Conservation (phyloP, 805 yeast species). For the Tetrapisispora namnaoensis region DNA sequence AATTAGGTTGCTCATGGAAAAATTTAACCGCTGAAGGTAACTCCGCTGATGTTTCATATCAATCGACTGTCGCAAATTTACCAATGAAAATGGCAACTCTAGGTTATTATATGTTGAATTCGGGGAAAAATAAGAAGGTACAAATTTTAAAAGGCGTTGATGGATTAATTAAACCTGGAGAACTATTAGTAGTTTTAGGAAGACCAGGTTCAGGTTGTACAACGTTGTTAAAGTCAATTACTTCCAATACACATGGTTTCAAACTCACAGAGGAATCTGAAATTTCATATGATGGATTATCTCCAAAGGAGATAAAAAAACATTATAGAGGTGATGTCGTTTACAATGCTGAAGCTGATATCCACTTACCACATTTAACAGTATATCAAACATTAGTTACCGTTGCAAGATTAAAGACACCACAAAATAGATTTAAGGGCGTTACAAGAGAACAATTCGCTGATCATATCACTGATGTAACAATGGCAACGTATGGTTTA, state of each 20-base stretch:
- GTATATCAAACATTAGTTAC: conserved; percentile 58
- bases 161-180: conserved; percentile 52
- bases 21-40: conserved; percentile 53
- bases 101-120: conserved; percentile 16
- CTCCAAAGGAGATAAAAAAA: conserved; percentile 39
- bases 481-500: conserved; percentile 50
- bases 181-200: conserved; percentile 59
- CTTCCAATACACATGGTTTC: conserved; percentile 53
- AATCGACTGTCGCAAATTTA: conserved; percentile 44
- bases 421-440: conserved; percentile 51
- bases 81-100: conserved; percentile 24
- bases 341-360: conserved; percentile 59
- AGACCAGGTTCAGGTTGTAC: conserved; percentile 77
- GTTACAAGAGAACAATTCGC: conserved; percentile 48
- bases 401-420: conserved; percentile 53
- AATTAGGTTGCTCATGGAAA: conserved; percentile 50
- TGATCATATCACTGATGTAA: conserved; percentile 42
- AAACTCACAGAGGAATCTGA: conserved; percentile 37
- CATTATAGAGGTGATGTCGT: conserved; percentile 61
- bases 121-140: conserved; percentile 28
- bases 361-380: conserved; percentile 57
- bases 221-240: conserved; percentile 50
- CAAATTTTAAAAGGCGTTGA: conserved; percentile 59
- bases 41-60: conserved; percentile 60
- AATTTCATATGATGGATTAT: conserved; percentile 47